A percentile compares a stretch with the other conserved stretches of the same genome.
phyloP scores from a whole-genome alignment of 2,329 filamentous ascomycete species.

The Colletotrichum navitas region DNA sequence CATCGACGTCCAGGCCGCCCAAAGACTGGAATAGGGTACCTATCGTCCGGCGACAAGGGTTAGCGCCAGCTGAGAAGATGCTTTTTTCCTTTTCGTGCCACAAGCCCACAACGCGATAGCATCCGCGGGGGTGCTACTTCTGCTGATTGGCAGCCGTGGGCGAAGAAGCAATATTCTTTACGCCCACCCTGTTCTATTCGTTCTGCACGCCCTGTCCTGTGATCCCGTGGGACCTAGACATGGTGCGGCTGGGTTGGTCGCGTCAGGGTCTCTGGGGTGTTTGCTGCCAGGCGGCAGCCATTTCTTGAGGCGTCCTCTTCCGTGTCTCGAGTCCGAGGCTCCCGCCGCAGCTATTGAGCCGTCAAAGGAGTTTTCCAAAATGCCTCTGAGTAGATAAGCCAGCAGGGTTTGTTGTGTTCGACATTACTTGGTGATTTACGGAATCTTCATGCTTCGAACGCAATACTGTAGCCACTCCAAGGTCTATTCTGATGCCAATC shows the following conservation, averaged over 20 bases:
- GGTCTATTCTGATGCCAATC: slow-evolving; percentile 9
- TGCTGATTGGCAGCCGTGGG: slow-evolving; percentile 23
- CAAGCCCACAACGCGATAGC: slow-evolving; percentile 5
- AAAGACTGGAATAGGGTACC: not conserved
- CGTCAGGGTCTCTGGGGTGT: not conserved
- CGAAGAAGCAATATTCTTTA: slow-evolving; percentile 31
- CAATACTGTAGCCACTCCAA: not conserved
- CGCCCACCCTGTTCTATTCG: slow-evolving; percentile 14
- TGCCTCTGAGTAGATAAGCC: not conserved
- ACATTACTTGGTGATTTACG: not conserved
- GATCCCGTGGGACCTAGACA: slow-evolving; percentile 3
- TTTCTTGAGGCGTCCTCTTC: not conserved
- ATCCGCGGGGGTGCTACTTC: not conserved
- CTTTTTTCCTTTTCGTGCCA: slow-evolving; percentile 29
- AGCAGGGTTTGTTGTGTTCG: not conserved
- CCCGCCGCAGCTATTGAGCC: not conserved
- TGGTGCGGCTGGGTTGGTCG: slow-evolving; percentile 2
- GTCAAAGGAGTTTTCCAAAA: not conserved
- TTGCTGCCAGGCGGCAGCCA: not conserved
- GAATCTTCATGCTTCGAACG: not conserved
- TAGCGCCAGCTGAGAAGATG: slow-evolving; percentile 16
- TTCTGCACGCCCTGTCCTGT: slow-evolving; percentile 18
- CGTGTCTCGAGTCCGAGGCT: not conserved
- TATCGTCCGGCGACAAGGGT: slow-evolving; percentile 12
- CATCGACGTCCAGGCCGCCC: too few relatives aligned